Evolutionary conservation across 192 early-diverging fungal species (phyloP), one percentile per base, ranked within the genome.

Genomic region (Podila clonocystis): DNA sequence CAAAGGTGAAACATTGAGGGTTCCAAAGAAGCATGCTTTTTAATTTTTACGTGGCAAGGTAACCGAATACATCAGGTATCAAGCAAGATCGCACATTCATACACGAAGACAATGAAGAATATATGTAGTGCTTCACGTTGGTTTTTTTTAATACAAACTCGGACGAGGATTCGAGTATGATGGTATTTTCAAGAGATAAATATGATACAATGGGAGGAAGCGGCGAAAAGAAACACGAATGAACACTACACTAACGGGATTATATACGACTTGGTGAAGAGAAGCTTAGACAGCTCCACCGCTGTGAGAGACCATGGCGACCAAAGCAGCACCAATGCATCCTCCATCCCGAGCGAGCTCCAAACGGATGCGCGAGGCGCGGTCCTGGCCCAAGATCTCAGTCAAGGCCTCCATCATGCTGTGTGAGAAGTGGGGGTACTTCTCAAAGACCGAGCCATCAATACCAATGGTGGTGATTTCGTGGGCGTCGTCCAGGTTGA

Each of bases 361-460:
- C 36, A 92, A 84, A 67, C 86, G 92, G 79, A 92, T 92, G 69
- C 73, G 89, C 64, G 87, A 88, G 62, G 91, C 88, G 74, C 94
- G 89, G 68, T 93, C 91, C 20, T 86, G 84, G 33, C 93, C 96
- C 62, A 96, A 85, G 79, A 96, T 89, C 49, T 92, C 88, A 38
- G 86, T 83, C 36, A 97, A 75, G 58, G 93, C 91, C 61, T 90
- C 88, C 57, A 91, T 86, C 83, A 99, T 89, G 69, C 91, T 85
- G 59, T 91, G 85, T 50, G 93, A 90, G 84, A 94, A 96, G 80
- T 92, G 88, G 15, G 95, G 94, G 83, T 96, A 99, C 67, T 92
- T 91, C 82, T 97, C 93, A 83, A 95, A 99, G 48, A 96, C 88
- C 41, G 93, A 94, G 30, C 97, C 97, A 63, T 97, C 95, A 61